Base-by-base conservation (phyloP, 805 yeast genomes). In the Lipomyces oligophaga region DNA sequence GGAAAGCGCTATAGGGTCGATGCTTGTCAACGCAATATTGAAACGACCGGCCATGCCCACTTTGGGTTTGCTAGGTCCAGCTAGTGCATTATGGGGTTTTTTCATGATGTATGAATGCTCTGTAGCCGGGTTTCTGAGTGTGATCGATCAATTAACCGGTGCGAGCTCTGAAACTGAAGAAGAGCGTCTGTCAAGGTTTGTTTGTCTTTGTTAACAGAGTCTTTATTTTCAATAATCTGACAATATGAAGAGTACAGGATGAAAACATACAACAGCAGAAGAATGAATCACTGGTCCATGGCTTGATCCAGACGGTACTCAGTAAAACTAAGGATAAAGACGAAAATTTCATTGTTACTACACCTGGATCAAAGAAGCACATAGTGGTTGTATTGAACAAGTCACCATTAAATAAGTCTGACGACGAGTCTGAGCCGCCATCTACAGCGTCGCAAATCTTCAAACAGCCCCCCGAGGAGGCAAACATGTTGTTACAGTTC, bases 31-130 rank as follows among this genome's bases (percentile, higher is more conserved):
- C 18, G 18, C 34, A 4, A 7, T 37, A 15, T 11, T 43, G 5
- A 43, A 33, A 16, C 15, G 38, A 10, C 47, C 47, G 3, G 31
- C 33, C 7, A 34, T 18, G 16, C 41, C 47, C 6, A 18, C 33
- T 2, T 34, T 40, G 16, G 47, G 47, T 8, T 25, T 43, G 2
- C 18, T n/a, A 10, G 47, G 45, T 5, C 32, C 40, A 3, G 34
- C 34, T 15, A 16, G 16, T 16, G 10, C 44, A 4, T 10, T 41
- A 34, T 15, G 33, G 6, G 44, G 38, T 13, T 41, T 42, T 25
- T 16, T 42, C n/a, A 22, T 34, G 31, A 34, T n/a, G 11, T 41
- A 22, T 15, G 20, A 25, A 18, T 41, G 34, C 16, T 34, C 38
- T 15, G 13, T 13, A 19, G 41, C 42, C 7, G 33, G 16, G 32